These are phyloP conservation scores for Rosa persica DNA, from an alignment of 306 rosid genomes.

Conservation along the genomic window DNA sequence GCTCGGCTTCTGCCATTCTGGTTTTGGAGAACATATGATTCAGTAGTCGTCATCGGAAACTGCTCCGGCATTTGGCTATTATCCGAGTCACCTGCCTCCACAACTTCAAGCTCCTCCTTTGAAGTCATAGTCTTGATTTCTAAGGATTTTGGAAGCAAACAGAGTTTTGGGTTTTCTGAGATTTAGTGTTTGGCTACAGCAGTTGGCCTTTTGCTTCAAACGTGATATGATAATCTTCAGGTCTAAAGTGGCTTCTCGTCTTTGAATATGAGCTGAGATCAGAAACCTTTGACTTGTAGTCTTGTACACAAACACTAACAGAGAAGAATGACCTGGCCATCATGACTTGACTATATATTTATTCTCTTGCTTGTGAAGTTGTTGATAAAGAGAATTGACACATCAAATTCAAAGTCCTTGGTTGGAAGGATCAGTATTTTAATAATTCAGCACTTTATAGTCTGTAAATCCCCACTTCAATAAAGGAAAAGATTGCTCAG, in stretches of 20 bases:
- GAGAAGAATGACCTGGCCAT: constrained; percentile 19
- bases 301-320: neutral
- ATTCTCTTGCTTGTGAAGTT: neutral
- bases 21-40: constrained; percentile 26
- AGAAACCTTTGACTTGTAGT: constrained; percentile 15
- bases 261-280: neutral
- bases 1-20: constrained; percentile 21
- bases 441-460: neutral
- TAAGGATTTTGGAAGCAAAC: neutral
- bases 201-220: constrained; percentile 6
- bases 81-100: constrained; percentile 8
- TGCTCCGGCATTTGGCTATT: constrained; percentile 29
- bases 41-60: constrained; percentile 22
- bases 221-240: neutral
- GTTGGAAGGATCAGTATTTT: neutral
- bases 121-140: constrained; percentile 15
- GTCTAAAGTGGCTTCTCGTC: neutral
- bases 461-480: neutral
- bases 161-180: neutral
- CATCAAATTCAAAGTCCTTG: neutral
- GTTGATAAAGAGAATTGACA: neutral
- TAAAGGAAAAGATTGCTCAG: neutral
- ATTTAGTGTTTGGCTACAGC: constrained; percentile 12
- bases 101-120: constrained; percentile 19
- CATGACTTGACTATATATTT: neutral